These are phyloP conservation scores for Hericium erinaceus DNA, from an alignment of 768 basidiomycete species.

Conservation along the genomic window DNA sequence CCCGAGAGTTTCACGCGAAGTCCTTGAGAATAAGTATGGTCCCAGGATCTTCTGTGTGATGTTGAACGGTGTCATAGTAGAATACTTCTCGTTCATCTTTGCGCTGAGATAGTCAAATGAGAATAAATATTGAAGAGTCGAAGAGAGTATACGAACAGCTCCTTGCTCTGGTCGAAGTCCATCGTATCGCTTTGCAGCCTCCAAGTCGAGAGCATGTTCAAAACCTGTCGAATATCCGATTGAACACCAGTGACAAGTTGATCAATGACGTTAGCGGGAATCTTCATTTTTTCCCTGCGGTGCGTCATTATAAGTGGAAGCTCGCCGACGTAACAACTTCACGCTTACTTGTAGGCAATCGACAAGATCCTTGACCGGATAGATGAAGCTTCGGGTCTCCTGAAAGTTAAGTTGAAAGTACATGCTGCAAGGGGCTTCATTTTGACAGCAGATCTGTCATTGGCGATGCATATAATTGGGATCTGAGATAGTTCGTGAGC, in stretches of 20 bases:
- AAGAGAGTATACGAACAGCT: conserved; percentile 51
- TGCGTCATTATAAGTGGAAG: neutral
- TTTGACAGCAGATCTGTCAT: conserved; percentile 81
- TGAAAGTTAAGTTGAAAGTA: conserved; percentile 70
- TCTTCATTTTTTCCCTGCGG: conserved; percentile 80
- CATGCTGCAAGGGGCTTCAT: conserved; percentile 75
- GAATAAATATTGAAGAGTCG: neutral
- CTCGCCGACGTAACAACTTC: neutral
- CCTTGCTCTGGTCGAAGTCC: conserved; percentile 87
- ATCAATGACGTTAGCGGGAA: conserved; percentile 87
- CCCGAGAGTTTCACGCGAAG: conserved; percentile 68
- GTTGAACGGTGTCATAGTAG: conserved; percentile 86
- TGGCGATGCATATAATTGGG: conserved; percentile 96
- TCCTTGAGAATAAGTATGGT: conserved; percentile 83
- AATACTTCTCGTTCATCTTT: conserved; percentile 87
- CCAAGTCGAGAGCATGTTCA: conserved; percentile 99
- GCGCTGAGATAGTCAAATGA: conserved; percentile 20
- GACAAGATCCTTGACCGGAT: conserved; percentile 54
- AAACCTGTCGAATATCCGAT: conserved; percentile 93
- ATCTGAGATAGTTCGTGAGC: conserved; percentile 39
- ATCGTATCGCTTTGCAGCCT: conserved; percentile 73
- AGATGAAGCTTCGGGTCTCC: conserved; percentile 40
- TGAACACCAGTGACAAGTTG: conserved; percentile 84
- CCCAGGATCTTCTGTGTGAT: conserved; percentile 84
- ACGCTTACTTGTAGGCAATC: conserved; percentile 74